Evolutionary conservation across 495 filamentous ascomycete species (phyloP), one percentile per base, ranked within the genome.

Genomic region (Lentithecium fluviatile): DNA sequence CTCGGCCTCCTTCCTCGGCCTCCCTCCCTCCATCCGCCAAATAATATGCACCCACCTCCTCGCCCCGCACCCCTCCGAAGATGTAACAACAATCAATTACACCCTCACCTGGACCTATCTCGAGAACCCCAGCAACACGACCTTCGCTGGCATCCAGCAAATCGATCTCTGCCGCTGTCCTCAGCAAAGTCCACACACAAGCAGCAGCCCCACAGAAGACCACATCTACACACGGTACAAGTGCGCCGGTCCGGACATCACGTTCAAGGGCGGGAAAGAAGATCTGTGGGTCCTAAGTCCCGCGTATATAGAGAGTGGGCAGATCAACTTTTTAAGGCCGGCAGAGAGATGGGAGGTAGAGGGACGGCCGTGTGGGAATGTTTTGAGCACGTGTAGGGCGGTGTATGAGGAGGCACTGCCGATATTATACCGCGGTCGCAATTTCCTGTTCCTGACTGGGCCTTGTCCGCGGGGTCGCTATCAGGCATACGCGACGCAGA

Each of bases 81-180:
- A 42, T 21, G 42, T 58, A 2, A 64, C 55, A n/a, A 55, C 56
- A 13, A 59, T 64, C 49, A 64, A 64, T 55, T 64, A 64, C 42
- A 25, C 23, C 17, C 43, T 64, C 7, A 13, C 20, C 6, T 64
- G 54, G 55, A 48, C 47, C 13, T 48, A 42, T 24, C 56, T 64
- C 10, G 20, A 59, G 21, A 46, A 54, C 19, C 49, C 55, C 1
- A 15, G 25, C 40, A 32, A 23, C 23, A 12, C 47, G 4, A 64
- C 61, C 4, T 64, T 64, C 40, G 45, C 51, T 1, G 40, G 40
- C 13, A 52, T 43, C 2, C 46, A 64, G 17, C 60, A 64, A 37
- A 46, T 64, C 25, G 60, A 57, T 46, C 46, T 45, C 5, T 64
- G 60, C 29, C 42, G 48, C 17, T 64, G 60, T 23, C 45, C 52